Evolutionary conservation across 768 basidiomycete species (phyloP).

Genomic region (Mycena haematopus): DNA sequence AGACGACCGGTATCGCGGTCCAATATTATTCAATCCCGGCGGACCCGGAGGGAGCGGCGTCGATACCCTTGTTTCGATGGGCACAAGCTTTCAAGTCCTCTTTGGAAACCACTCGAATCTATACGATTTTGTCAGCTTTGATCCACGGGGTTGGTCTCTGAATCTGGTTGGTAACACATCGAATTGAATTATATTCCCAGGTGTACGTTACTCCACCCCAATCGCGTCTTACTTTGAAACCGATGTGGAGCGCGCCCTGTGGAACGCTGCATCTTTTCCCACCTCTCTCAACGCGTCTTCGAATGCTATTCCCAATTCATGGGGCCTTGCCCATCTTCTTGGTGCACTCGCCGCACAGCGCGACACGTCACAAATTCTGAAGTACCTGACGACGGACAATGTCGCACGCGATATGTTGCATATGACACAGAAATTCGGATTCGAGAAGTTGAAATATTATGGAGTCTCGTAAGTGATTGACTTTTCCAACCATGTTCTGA

Average conservation of each 20-base stretch:
- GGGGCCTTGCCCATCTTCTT: constrained; percentile 41
- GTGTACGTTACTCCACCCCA: constrained; percentile 18
- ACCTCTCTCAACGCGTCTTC: constrained; percentile 34
- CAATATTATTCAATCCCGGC: constrained; percentile 24
- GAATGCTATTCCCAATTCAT: constrained; percentile 36
- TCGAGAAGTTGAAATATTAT: constrained; percentile 41
- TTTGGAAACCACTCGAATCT: background rate
- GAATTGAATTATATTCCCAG: background rate
- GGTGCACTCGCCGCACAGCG: constrained; percentile 42
- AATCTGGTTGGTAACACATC: background rate
- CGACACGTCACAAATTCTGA: constrained; percentile 35
- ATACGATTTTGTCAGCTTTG: constrained; percentile 16
- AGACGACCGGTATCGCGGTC: constrained; percentile 10
- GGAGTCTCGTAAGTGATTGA: constrained; percentile 35
- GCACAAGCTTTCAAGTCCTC: background rate
- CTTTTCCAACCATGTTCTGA: constrained; percentile 1
- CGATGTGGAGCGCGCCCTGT: constrained; percentile 23
- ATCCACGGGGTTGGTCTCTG: constrained; percentile 6
- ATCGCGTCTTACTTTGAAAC: constrained; percentile 20
- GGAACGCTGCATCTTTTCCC: constrained; percentile 11
- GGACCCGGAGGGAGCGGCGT: constrained; percentile 21
- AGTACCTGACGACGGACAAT: constrained; percentile 45
- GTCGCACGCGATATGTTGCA: constrained; percentile 47
- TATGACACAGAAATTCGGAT: constrained; percentile 41
- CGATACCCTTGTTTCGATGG: constrained; percentile 1